Conservation (phyloP, 495 filamentous ascomycete genomes). For the Xylaria scruposa region DNA sequence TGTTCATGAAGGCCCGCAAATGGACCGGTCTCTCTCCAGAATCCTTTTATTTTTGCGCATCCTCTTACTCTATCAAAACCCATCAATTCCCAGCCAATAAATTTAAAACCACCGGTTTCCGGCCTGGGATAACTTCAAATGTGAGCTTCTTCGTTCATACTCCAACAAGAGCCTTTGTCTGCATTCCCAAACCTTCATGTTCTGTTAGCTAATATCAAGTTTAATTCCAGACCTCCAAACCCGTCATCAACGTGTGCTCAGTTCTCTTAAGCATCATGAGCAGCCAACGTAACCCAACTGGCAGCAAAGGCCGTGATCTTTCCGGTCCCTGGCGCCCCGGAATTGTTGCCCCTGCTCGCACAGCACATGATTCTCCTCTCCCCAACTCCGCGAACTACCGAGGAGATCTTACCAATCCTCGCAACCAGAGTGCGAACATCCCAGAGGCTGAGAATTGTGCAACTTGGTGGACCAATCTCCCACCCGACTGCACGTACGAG, state of each 20-base stretch:
- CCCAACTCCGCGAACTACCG: conserved; percentile 10
- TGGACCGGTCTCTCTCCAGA: not conserved
- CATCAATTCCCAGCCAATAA: not conserved
- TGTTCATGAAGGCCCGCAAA: not conserved
- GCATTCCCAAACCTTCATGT: not conserved
- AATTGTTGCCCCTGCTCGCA: not conserved
- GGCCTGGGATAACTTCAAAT: not conserved
- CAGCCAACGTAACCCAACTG: not conserved
- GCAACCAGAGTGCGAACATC: conserved; percentile 6
- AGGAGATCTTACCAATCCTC: conserved; percentile 11
- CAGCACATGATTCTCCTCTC: not conserved
- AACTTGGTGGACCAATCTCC: conserved; percentile 24
- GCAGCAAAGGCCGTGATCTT: not conserved
- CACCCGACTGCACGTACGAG: conserved; percentile 15
- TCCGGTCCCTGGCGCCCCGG: conserved; percentile 6
- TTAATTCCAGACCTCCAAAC: not conserved
- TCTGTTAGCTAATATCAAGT: no score
- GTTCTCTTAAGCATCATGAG: not conserved
- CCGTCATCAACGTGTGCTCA: not conserved
- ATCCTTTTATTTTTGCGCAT: not conserved
- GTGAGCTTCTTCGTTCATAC: not conserved
- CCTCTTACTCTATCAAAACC: not conserved
- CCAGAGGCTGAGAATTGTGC: conserved; percentile 20
- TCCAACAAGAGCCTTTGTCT: not conserved
- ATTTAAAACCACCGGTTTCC: not conserved